A percentile compares a stretch with the other conserved stretches of the same genome.
Conservation (phyloP, 176 grass and related monocot species). For the Zoysia pacifica region DNA sequence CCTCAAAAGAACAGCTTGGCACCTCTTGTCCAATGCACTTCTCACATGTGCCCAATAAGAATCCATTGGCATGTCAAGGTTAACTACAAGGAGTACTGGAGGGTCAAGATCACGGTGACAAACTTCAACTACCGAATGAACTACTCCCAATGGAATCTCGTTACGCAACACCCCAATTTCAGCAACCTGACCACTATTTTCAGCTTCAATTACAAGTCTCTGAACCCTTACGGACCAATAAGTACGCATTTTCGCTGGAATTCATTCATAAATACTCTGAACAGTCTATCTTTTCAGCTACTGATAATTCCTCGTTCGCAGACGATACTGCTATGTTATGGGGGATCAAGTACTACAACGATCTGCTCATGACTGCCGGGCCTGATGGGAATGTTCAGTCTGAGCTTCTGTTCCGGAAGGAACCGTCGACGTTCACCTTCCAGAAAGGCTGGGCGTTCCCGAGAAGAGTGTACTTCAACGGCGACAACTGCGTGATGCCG, state of each 20-base stretch:
- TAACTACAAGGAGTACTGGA: slow-evolving; percentile 83
- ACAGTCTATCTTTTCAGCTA: not conserved
- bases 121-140: slow-evolving; percentile 91
- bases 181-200: slow-evolving; percentile 71
- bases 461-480: slow-evolving; percentile 76
- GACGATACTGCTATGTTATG: slow-evolving; percentile 86
- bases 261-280: not conserved
- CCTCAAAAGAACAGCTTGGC: slow-evolving; percentile 42
- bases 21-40: slow-evolving; percentile 72
- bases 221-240: slow-evolving; percentile 67
- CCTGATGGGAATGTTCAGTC: slow-evolving; percentile 81
- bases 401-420: slow-evolving; percentile 77
- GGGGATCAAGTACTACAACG: slow-evolving; percentile 92
- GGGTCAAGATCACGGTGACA: slow-evolving; percentile 68
- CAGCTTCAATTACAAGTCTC: slow-evolving; percentile 72
- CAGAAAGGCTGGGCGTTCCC: slow-evolving; percentile 91
- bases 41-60: slow-evolving; percentile 92
- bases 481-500: slow-evolving; percentile 90
- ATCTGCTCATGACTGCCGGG: slow-evolving; percentile 61
- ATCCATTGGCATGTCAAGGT: slow-evolving; percentile 93
- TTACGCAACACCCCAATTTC: slow-evolving; percentile 78
- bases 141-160: slow-evolving; percentile 88
- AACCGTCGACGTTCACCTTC: slow-evolving; percentile 65
- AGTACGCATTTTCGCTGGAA: slow-evolving; percentile 43
- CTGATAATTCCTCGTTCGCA: not conserved